Conservation (phyloP, 257 asterid genomes). For the Schizonepeta tenuifolia region DNA sequence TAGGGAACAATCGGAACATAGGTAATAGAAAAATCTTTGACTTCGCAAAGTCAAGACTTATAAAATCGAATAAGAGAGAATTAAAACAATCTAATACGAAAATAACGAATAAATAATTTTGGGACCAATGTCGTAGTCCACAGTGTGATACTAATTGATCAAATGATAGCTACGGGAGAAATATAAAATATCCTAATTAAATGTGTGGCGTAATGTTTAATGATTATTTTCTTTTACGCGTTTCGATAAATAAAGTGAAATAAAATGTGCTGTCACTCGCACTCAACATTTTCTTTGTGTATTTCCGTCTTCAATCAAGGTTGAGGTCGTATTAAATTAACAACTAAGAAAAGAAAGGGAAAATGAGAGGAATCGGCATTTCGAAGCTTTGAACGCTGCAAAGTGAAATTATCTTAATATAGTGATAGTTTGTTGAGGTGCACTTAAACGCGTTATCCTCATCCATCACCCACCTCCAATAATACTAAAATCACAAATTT, state of each 20-base stretch:
- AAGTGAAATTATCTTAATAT: not conserved
- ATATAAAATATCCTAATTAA: not conserved
- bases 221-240: conserved; percentile 4
- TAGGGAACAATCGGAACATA: not conserved
- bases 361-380: conserved; percentile 30
- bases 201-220: not conserved
- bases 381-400: not conserved
- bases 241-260: not conserved
- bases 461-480: not conserved
- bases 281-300: too few species aligned
- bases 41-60: not conserved
- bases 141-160: not conserved
- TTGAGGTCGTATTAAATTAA: not conserved
- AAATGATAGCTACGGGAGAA: not conserved
- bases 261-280: not conserved
- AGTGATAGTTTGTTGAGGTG: conserved; percentile 12
- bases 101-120: not conserved
- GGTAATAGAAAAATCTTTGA: not conserved
- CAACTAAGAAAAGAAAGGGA: not conserved
- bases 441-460: not conserved
- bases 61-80: not conserved
- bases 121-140: not conserved
- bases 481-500: not conserved
- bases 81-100: not conserved
- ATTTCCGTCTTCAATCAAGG: not conserved